Conservation (phyloP, 345 rosid species). For the Hypericum androsaemum region DNA sequence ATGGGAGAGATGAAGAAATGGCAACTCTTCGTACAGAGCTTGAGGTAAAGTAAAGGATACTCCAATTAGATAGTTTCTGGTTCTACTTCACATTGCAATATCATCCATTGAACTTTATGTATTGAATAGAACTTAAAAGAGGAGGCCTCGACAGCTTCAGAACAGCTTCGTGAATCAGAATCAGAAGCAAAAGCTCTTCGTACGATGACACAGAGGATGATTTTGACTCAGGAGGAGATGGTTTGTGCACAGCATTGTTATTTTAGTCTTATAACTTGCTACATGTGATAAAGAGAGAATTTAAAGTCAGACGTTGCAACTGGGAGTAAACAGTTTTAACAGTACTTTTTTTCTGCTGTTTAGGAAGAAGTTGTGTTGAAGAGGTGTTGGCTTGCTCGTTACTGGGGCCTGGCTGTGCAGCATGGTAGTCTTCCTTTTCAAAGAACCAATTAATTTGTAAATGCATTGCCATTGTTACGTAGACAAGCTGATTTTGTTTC, state of each 20-base stretch:
- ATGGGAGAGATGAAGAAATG: constrained; percentile 69
- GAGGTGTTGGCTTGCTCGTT: constrained; percentile 99
- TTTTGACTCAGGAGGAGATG: constrained; percentile 87
- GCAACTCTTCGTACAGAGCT: constrained; percentile 62
- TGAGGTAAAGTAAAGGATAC: constrained; percentile 41
- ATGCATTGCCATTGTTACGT: background rate
- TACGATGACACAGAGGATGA: constrained; percentile 89
- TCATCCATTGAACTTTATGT: constrained; percentile 8
- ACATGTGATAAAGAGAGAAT: no score
- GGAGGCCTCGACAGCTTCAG: constrained; percentile 47
- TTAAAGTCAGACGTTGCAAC: no score
- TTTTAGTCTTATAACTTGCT: constrained; percentile 8
- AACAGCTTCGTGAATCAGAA: constrained; percentile 76
- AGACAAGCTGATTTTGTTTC: background rate
- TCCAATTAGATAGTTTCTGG: constrained; percentile 9
- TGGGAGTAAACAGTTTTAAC: constrained; percentile 6
- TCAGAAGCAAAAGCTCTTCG: constrained; percentile 78
- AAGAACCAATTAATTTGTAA: background rate
- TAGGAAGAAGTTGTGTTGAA: constrained; percentile 98
- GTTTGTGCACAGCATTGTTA: constrained; percentile 31
- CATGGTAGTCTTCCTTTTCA: constrained; percentile 48
- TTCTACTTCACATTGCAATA: constrained; percentile 15
- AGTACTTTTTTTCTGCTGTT: background rate
- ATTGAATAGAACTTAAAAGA: constrained; percentile 61
- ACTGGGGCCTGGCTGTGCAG: constrained; percentile 84